Evolutionary conservation across 2,329 filamentous ascomycete genomes (phyloP).

Genomic region (Talaromyces verruculosus): DNA sequence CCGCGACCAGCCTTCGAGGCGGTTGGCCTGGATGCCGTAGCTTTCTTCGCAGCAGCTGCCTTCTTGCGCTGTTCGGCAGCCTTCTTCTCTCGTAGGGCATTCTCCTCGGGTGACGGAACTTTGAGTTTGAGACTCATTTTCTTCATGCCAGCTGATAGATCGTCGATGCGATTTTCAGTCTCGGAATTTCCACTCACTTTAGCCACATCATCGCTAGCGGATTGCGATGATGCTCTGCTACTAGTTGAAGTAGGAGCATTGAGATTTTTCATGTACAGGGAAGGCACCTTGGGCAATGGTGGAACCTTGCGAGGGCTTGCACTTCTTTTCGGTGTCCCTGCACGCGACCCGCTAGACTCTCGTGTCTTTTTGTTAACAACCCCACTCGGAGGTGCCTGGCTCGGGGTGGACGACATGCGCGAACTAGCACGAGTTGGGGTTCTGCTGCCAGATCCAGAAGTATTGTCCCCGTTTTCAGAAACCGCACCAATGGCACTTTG

Average conservation of each 20-base stretch:
- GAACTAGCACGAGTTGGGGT: conserved; percentile 22
- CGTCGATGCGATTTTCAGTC: conserved; percentile 43
- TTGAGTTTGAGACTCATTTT: conserved; percentile 58
- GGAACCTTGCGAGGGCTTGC: conserved; percentile 41
- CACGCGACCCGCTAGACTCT: conserved; percentile 49
- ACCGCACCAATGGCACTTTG: conserved; percentile 31
- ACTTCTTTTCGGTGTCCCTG: conserved; percentile 37
- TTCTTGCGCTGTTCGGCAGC: conserved; percentile 44
- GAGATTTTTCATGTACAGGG: conserved; percentile 32
- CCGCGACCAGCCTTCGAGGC: conserved; percentile 14
- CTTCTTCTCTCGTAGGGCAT: conserved; percentile 53
- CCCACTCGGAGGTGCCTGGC: conserved; percentile 32
- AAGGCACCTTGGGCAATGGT: conserved; percentile 45
- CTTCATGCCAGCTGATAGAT: conserved; percentile 54
- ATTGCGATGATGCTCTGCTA: conserved; percentile 10
- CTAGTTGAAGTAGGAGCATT: conserved; percentile 26
- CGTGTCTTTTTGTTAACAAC: conserved; percentile 63
- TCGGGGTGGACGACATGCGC: conserved; percentile 25
- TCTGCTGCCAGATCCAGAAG: conserved; percentile 15
- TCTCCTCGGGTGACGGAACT: conserved; percentile 57
- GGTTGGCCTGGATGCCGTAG: conserved; percentile 28
- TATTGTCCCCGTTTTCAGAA: conserved; percentile 20
- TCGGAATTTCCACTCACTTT: conserved; percentile 34
- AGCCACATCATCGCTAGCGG: conserved; percentile 20
- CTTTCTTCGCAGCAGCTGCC: conserved; percentile 35